phyloP scores from a whole-genome alignment of 306 rosid species.

The Astragalus membranaceus region DNA sequence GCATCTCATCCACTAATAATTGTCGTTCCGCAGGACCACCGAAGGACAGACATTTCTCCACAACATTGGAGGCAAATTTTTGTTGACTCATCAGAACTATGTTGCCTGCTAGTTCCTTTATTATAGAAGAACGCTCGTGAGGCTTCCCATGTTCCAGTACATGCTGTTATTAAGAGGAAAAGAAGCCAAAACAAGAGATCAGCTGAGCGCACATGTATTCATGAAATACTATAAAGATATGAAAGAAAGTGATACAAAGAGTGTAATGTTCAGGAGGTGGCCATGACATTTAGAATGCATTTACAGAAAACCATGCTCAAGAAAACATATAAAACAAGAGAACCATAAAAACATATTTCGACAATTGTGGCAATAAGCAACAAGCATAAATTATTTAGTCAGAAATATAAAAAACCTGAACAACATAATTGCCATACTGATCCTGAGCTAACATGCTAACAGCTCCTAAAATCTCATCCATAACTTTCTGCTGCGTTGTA shows the following conservation, averaged over 20 bases:
- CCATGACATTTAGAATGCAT: no score
- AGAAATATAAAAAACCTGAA: slow-evolving; percentile 58
- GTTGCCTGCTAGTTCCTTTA: slow-evolving; percentile 80
- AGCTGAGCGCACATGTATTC: not conserved
- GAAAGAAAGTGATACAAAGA: not conserved
- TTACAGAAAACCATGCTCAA: no score
- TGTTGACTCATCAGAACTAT: slow-evolving; percentile 46
- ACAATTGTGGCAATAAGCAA: not conserved
- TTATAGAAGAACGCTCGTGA: slow-evolving; percentile 82
- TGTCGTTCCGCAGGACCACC: slow-evolving; percentile 84
- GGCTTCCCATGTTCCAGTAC: slow-evolving; percentile 92
- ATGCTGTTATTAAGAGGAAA: slow-evolving; percentile 34
- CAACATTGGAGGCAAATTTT: slow-evolving; percentile 4
- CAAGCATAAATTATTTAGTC: not conserved
- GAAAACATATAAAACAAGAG: not conserved
- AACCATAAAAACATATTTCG: not conserved
- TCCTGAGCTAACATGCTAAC: slow-evolving; percentile 80
- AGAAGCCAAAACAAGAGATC: not conserved
- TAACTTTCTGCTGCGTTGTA: slow-evolving; percentile 65
- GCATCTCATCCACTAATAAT: slow-evolving; percentile 83
- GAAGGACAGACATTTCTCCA: slow-evolving; percentile 83
- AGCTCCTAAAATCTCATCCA: slow-evolving; percentile 55
- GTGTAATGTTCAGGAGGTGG: not conserved
- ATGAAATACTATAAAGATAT: not conserved
- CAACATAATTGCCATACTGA: slow-evolving; percentile 96